phyloP scores from a whole-genome alignment of 306 rosid species.

The Betula pendula region DNA sequence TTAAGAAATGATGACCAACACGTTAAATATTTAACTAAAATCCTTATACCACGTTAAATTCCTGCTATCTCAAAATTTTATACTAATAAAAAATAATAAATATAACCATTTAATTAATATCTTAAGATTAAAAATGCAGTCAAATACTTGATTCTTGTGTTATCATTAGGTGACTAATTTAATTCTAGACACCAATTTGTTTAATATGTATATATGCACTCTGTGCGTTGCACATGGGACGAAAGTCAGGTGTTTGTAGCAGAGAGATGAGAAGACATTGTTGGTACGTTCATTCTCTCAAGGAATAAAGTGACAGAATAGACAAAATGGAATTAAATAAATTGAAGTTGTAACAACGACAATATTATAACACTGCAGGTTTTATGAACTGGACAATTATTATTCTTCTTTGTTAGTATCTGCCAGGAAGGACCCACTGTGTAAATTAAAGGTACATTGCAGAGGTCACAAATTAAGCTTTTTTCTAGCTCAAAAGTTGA shows the following conservation, averaged over 20 bases:
- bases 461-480: neutral
- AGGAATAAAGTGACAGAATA: neutral
- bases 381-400: neutral
- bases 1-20: too few relatives aligned
- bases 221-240: neutral
- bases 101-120: too few relatives aligned
- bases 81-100: too few relatives aligned
- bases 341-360: neutral
- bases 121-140: neutral
- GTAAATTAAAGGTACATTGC: neutral
- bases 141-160: neutral
- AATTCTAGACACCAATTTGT: neutral
- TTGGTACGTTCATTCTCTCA: neutral
- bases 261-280: neutral
- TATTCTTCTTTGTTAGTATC: neutral
- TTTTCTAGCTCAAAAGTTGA: neutral
- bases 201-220: neutral
- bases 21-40: too few relatives aligned
- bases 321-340: neutral
- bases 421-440: constrained; percentile 6
- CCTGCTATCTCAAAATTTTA: too few relatives aligned
- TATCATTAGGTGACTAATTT: neutral
- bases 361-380: neutral
- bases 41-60: too few relatives aligned
- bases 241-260: neutral